These are phyloP conservation scores for Aspergillus uvarum DNA, from an alignment of 2,329 filamentous ascomycete genomes.

Conservation along the genomic window DNA sequence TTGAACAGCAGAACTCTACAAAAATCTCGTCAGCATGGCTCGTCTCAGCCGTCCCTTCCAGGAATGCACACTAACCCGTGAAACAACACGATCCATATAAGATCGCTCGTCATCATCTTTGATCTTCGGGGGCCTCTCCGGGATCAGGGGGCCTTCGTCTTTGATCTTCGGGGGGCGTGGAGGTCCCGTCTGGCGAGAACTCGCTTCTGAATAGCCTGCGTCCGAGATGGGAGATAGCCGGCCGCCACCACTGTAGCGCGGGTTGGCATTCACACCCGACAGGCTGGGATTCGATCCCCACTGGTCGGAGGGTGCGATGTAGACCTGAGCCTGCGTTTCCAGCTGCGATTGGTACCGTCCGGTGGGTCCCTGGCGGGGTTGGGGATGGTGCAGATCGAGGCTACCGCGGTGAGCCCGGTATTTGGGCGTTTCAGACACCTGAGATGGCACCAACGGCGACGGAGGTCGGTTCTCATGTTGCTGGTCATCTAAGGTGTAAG, in stretches of 20 bases:
- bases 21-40: constrained; percentile 3
- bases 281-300: constrained; percentile 48
- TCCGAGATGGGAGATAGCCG: constrained; percentile 50
- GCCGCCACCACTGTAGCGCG: constrained; percentile 39
- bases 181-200: constrained; percentile 41
- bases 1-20: constrained; percentile 33
- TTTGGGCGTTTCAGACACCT: constrained; percentile 58
- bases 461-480: constrained; percentile 52
- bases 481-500: constrained; percentile 42
- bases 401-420: constrained; percentile 66
- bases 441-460: constrained; percentile 63
- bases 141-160: constrained; percentile 60
- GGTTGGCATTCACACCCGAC: constrained; percentile 32
- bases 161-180: constrained; percentile 55
- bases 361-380: constrained; percentile 62
- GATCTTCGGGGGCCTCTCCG: constrained; percentile 48
- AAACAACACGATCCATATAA: constrained; percentile 44
- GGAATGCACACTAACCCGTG: constrained; percentile 33
- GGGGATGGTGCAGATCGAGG: constrained; percentile 63
- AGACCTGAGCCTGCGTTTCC: constrained; percentile 60
- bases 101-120: constrained; percentile 36
- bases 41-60: constrained; percentile 1
- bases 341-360: constrained; percentile 61
- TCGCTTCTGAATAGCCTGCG: constrained; percentile 45
- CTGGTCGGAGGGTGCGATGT: constrained; percentile 43